Evolutionary conservation across 2,329 filamentous ascomycete species (phyloP), one percentile per base, ranked within the genome.

Genomic region (Ophiocordyceps australis): DNA sequence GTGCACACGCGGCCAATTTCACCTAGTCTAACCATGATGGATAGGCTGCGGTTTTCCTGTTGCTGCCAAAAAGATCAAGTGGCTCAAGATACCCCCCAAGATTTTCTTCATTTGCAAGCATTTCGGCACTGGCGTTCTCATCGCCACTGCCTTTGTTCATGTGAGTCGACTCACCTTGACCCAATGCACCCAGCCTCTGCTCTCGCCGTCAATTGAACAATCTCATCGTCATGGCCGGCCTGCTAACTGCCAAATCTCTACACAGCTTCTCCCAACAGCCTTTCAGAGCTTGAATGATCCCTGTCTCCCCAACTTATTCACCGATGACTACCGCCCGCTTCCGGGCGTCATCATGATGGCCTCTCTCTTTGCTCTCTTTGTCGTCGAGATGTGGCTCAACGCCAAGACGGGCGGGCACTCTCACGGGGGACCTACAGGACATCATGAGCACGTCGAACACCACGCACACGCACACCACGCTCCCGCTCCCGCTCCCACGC

Each of bases 71-170:
- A 70, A 67, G 43, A 47, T 71, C 36, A 59, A 47, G 28, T 65
- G 62, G 59, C 47, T 72, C 39, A 67, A 63, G 44, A 61, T 70
- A 7, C 63, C 65, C 0, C 50, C 59, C 2, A 59, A 55, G 34
- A 40, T 66, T 17, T 70, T 72, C 45, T 72, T 72, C 40, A 60
- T 65, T 28, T 70, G 64, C 47, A 72, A 72, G 36, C 66, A 72
- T 38, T 74, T 75, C 34, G 70, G 74, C 42, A 80, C 74, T 1
- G 74, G 74, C 32, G 74, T 80, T 12, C 54, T 80, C 20, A 65
- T 80, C 30, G 74, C 74, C 15, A 80, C 74, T 3, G 74, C 74
- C 3, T 80, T 80, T 36, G 74, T 79, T 13, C 74, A 80, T 57
- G 58, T 71, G 38, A 36, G 57, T 10, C 17, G 10, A 19, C 17